These are phyloP conservation scores for Plectranthus barbatus DNA, from an alignment of 257 asterid genomes.

Conservation along the genomic window DNA sequence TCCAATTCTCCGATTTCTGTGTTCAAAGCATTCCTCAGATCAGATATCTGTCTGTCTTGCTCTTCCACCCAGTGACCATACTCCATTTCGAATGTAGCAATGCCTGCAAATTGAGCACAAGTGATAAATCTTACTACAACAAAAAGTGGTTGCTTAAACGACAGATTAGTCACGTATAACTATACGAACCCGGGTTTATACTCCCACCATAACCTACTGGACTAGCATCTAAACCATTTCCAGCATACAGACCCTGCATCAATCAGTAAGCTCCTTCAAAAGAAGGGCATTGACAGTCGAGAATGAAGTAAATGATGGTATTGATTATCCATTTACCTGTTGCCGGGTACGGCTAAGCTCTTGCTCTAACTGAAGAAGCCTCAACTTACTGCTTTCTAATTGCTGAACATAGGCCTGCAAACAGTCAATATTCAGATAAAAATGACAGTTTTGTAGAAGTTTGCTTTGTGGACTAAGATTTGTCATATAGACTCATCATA, in stretches of 20 bases:
- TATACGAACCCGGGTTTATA: slow-evolving; percentile 53
- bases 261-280: neutral
- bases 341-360: slow-evolving; percentile 66
- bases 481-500: neutral
- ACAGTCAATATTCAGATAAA: neutral
- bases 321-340: slow-evolving; percentile 48
- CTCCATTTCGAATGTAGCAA: slow-evolving; percentile 61
- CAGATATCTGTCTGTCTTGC: slow-evolving; percentile 45
- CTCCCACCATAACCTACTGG: slow-evolving; percentile 51
- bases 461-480: no score
- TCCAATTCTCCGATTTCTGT: slow-evolving; percentile 51
- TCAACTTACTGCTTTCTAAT: slow-evolving; percentile 65
- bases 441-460: no score
- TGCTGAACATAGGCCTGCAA: slow-evolving; percentile 93
- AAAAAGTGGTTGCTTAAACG: neutral
- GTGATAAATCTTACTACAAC: neutral
- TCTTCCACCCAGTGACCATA: slow-evolving; percentile 83
- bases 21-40: slow-evolving; percentile 51
- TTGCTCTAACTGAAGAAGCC: slow-evolving; percentile 79
- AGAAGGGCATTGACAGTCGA: neutral
- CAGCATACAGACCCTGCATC: slow-evolving; percentile 45
- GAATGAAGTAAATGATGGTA: no score
- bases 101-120: slow-evolving; percentile 39
- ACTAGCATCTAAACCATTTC: slow-evolving; percentile 55
- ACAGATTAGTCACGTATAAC: neutral